These are phyloP conservation scores for Lagerstroemia speciosa DNA, from an alignment of 345 rosid genomes.

Conservation along the genomic window DNA sequence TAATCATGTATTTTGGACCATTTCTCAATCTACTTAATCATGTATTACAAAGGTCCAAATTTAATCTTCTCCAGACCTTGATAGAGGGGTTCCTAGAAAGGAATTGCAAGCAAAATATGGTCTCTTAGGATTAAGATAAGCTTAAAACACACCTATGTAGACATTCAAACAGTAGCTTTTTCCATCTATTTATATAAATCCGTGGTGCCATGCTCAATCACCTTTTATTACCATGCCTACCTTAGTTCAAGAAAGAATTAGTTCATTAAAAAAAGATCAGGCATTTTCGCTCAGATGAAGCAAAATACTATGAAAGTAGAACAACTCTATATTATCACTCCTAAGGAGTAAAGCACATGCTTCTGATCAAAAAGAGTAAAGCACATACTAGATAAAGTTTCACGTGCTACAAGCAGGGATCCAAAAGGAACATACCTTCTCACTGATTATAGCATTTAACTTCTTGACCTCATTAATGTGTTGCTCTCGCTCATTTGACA, in stretches of 20 bases:
- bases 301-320: neutral
- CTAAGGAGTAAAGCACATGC: neutral
- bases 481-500: constrained; percentile 72
- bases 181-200: neutral
- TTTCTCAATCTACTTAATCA: too few relatives aligned
- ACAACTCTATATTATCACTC: neutral
- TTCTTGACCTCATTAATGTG: constrained; percentile 73
- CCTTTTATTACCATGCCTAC: neutral
- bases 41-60: neutral
- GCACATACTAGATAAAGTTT: neutral
- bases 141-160: neutral
- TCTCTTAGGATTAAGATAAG: neutral
- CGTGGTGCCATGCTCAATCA: neutral
- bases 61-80: neutral
- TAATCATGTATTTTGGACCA: neutral
- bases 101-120: neutral
- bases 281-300: neutral
- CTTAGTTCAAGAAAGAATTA: neutral
- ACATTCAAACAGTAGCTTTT: neutral
- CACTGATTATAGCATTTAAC: constrained; percentile 53
- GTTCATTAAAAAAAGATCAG: neutral
- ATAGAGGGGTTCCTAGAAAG: neutral
- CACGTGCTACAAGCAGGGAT: neutral
- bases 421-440: constrained; percentile 46
- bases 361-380: too few relatives aligned